Base-by-base conservation (phyloP, 345 rosid genomes). In the Reutealis trisperma region DNA sequence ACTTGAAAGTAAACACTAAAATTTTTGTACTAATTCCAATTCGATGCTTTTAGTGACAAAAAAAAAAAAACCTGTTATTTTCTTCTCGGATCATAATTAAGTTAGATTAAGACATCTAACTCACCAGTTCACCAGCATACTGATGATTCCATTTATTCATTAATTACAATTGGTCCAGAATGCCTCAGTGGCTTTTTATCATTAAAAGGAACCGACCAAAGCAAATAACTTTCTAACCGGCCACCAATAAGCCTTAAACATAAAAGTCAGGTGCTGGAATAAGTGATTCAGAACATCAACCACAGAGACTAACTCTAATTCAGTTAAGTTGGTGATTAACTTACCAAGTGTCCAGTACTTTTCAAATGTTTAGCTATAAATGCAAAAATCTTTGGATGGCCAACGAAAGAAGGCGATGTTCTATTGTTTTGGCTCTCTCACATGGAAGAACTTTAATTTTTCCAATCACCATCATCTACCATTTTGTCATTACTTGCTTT, bases 401-500 rank as follows among this genome's bases (percentile, higher is more conserved):
- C 69, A 62, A 11, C 57, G 47, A 60, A 73, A 15, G 68, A 61
- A 14, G 24, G 30, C 6, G 1, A 30, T 14, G 52, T 55, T 49
- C 24, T 55, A 42, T 44, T 6, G 52, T 75, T 42, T 45, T 12
- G 65, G 54, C 72, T 34, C n/a, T 55, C 45, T 73, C 71, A 41
- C 78, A 75, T 57, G 65, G 72, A 63, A 25, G 15, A 19, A 12
- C 78, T 22, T 63, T 54, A 41, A 57, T 42, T 67, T 27, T 67
- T 27, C 15, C 41, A 19, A 75, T 64, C 67, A 57, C 4, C 73
- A 61, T 47, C 68, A 68, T 47, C 67, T 76, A 67, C 73, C 8
- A 58, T 57, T 75, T 75, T 66, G 73, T 65, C 78, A 37, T 55
- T 52, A 65, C 51, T 54, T 65, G 63, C 16, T 55, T 64, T 75